A percentile compares a stretch with the other conserved stretches of the same genome.
phyloP scores from a whole-genome alignment of 1,284 basidiomycete genomes.

The Microbotryum violaceum region DNA sequence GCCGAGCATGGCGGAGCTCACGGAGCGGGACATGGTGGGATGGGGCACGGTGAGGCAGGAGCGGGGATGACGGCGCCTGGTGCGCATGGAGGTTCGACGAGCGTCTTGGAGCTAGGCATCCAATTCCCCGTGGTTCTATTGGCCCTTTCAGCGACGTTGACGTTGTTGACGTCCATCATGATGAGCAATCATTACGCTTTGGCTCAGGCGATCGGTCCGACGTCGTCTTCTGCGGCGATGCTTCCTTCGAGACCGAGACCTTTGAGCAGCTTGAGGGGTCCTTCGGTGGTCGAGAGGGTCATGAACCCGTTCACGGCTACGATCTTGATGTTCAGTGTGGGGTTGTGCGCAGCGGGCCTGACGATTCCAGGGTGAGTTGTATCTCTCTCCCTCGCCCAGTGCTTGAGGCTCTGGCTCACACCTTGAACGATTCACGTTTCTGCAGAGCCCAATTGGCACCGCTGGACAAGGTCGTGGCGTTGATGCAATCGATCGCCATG shows the following conservation, averaged over 20 bases:
- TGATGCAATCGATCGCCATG: slow-evolving; percentile 63
- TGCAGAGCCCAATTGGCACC: slow-evolving; percentile 41
- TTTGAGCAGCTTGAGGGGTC: slow-evolving; percentile 7
- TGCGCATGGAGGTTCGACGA: neutral
- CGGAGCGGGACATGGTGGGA: slow-evolving; percentile 32
- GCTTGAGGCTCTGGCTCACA: neutral
- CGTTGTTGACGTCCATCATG: slow-evolving; percentile 47
- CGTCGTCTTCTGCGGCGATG: slow-evolving; percentile 12
- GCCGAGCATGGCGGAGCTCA: slow-evolving; percentile 23
- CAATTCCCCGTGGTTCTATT: slow-evolving; percentile 60
- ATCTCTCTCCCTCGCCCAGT: neutral
- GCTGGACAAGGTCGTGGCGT: slow-evolving; percentile 66
- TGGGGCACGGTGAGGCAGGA: slow-evolving; percentile 30
- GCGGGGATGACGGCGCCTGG: neutral
- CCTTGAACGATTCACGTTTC: slow-evolving; percentile 36
- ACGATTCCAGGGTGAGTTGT: slow-evolving; percentile 11
- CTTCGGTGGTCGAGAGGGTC: slow-evolving; percentile 35
- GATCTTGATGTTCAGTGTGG: slow-evolving; percentile 38
- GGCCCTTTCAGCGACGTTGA: slow-evolving; percentile 46
- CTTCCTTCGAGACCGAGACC: slow-evolving; percentile 2
- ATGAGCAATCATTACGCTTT: slow-evolving; percentile 63
- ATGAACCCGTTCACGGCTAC: slow-evolving; percentile 47
- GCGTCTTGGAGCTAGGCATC: slow-evolving; percentile 43
- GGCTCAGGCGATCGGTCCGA: slow-evolving; percentile 43
- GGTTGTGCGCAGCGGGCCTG: slow-evolving; percentile 9